Evolutionary conservation across 768 basidiomycete genomes (phyloP), one percentile per base, ranked within the genome.

Genomic region (Tephrocybe sp.): DNA sequence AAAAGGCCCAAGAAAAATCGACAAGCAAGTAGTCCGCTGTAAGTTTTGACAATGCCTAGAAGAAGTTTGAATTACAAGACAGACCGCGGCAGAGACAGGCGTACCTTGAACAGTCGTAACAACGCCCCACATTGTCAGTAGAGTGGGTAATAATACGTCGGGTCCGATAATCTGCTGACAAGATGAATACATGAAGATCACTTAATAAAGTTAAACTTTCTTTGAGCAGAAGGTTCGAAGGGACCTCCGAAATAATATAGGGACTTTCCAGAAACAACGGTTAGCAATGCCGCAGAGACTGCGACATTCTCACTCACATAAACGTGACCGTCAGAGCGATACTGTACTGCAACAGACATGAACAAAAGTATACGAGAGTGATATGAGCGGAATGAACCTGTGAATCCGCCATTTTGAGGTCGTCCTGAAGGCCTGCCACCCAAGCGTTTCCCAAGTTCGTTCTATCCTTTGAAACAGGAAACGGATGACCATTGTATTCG

Each of bases 1-100:
- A 72, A 44, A 16, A 75, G 60, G 3, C 79, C 79, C 5, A 80
- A 61, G 52, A 79, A 73, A 58, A 80, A 73, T 23, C 80, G 68
- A 53, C 73, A 77, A 3, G 67, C 69, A 22, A 80, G 60, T n/a
- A 81, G 65, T 19, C 55, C 55, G 31, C 48, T 19, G 31, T 50
- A 57, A 5, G 52, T 39, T 39, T 48, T 54, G 10, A 52, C 50
- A 31, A 49, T 17, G 16, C 52, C 53, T 57, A 35, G 43, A 46
- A 11, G 16, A 33, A 23, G 10, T 45, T n/a, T 23, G 60, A 48
- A 75, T 70, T 56, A 77, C 69, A 33, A 77, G 65, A 52, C 71
- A 31, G 72, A 3, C 64, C 65, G 19, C 7, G 34, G 2, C 17
- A 20, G n/a, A 13, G 79, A 58, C 22, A 80, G 65, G 7, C 26